Base-by-base conservation (phyloP, 495 filamentous ascomycete species). In the Neurospora hispaniola region DNA sequence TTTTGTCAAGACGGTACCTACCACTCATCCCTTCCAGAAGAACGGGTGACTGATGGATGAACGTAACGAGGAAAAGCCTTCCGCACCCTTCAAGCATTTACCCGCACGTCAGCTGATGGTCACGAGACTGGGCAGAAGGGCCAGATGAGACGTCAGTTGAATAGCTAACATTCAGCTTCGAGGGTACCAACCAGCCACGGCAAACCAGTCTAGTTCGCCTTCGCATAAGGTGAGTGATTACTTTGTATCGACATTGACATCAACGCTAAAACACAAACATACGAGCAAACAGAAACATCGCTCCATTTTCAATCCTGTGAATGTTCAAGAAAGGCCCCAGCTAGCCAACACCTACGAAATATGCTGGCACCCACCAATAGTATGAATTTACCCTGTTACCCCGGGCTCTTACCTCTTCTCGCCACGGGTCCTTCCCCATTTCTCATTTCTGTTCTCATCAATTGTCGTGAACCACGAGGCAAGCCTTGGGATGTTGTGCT, bases 21-120 rank as follows among this genome's bases (percentile, higher is more conserved):
- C 27, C 54, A 66, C 27, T 66, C 54, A 27, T 7, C 12, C 27
- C 54, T 35, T 27, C 12, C 27, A 39, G 39, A 39, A 66, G 12
- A 11, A 7, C 54, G 9, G 27, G 31, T 6, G 6, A 66, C 27
- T 27, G 54, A 66, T 27, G 31, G 27, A 66, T 66, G 54, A 27
- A 35, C 27, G 27, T 35, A 27, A 66, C 35, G 54, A 35, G 54
- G 16, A 35, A 75, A 69, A 69, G 69, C 69, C 69, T 69, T 48
- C 40, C 42, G 41, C 42, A 62, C 31, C 71, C 54, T 66, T 66
- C 38, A 46, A 54, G 46, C 75, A 74, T 78, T 76, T 72, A 73
- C 41, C 75, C 73, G 74, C 71, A 78, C 76, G 76, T 78, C 75
- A 73, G 66, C 71, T 20, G 40, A 46, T 23, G 43, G 73, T 78